A percentile compares a stretch with the other conserved stretches of the same genome.
Evolutionary conservation across 2,329 filamentous ascomycete species (phyloP).

Genomic region (Aspergillus pseudoviridinutans): DNA sequence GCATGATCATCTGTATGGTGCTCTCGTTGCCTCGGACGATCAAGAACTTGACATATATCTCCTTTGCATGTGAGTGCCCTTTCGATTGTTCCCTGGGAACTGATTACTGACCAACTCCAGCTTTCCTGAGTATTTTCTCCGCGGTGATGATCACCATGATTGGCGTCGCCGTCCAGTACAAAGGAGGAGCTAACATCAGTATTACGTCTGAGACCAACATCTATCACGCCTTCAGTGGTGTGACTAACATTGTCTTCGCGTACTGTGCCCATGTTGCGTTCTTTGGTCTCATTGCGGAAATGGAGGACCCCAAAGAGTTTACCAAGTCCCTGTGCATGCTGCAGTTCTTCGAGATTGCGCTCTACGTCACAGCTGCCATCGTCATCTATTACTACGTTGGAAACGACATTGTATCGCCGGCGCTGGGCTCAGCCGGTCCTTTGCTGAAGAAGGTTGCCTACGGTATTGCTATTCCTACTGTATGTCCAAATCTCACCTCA

Average conservation of each 20-base stretch:
- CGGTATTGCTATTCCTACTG: conserved; percentile 63
- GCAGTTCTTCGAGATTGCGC: conserved; percentile 54
- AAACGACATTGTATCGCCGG: conserved; percentile 58
- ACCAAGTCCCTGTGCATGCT: conserved; percentile 60
- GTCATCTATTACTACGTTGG: conserved; percentile 68
- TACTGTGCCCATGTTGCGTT: conserved; percentile 68
- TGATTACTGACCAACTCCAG: conserved; percentile 21
- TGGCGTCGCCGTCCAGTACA: conserved; percentile 54
- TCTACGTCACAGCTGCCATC: conserved; percentile 64
- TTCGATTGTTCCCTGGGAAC: background rate
- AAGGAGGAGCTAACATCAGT: conserved; percentile 33
- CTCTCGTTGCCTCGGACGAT: conserved; percentile 61
- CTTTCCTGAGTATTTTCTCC: conserved; percentile 60
- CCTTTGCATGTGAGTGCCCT: conserved; percentile 48
- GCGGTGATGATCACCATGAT: conserved; percentile 67
- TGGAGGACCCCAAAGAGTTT: conserved; percentile 58
- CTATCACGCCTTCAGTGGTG: conserved; percentile 55
- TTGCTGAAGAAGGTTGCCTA: conserved; percentile 61
- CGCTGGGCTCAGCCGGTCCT: conserved; percentile 58
- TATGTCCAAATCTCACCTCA: conserved; percentile 13
- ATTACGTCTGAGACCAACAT: conserved; percentile 44
- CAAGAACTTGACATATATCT: conserved; percentile 59
- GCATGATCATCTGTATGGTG: conserved; percentile 55
- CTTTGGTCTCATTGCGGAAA: conserved; percentile 62
- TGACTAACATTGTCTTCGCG: conserved; percentile 67